These are phyloP conservation scores for Yamadazyma friedrichii DNA, from an alignment of 1,139 yeast species.

Conservation along the genomic window DNA sequence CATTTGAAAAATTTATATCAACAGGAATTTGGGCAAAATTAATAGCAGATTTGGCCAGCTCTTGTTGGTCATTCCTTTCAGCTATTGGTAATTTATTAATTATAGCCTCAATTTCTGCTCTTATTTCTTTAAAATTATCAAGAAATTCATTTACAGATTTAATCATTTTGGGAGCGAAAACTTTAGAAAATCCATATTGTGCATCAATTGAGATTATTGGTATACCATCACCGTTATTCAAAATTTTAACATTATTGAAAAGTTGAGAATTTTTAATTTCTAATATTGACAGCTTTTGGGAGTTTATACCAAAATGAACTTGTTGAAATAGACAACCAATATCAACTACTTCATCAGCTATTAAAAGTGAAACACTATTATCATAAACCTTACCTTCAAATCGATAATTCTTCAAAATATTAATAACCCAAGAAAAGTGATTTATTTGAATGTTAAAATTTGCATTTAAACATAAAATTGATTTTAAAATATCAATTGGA, in stretches of 20 bases:
- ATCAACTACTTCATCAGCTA: conserved; percentile 17
- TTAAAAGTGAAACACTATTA: conserved; percentile 16
- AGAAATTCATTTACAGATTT: conserved; percentile 20
- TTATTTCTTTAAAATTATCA: conserved; percentile 14
- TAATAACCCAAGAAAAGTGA: conserved; percentile 22
- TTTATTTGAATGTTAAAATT: conserved; percentile 20
- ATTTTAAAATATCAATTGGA: background rate
- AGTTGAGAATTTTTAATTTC: conserved; percentile 35
- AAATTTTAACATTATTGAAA: conserved; percentile 19
- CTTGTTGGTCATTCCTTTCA: background rate
- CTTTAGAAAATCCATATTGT: conserved; percentile 35
- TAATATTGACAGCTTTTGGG: conserved; percentile 17
- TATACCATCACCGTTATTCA: conserved; percentile 14
- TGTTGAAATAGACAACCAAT: conserved; percentile 24
- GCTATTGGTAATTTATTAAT: background rate
- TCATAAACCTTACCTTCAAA: conserved; percentile 17
- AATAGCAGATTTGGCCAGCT: background rate
- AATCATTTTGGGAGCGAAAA: conserved; percentile 29
- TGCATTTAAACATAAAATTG: conserved; percentile 4
- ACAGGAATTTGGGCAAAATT: conserved; percentile 17
- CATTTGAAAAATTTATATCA: conserved; percentile 28
- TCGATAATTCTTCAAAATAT: conserved; percentile 18
- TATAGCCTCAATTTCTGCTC: conserved; percentile 18
- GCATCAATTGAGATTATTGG: conserved; percentile 20
- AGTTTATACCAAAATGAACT: conserved; percentile 13